A percentile compares a stretch with the other conserved stretches of the same genome.
phyloP scores from a whole-genome alignment of 2,329 filamentous ascomycete genomes.

The Botrytis deweyae region DNA sequence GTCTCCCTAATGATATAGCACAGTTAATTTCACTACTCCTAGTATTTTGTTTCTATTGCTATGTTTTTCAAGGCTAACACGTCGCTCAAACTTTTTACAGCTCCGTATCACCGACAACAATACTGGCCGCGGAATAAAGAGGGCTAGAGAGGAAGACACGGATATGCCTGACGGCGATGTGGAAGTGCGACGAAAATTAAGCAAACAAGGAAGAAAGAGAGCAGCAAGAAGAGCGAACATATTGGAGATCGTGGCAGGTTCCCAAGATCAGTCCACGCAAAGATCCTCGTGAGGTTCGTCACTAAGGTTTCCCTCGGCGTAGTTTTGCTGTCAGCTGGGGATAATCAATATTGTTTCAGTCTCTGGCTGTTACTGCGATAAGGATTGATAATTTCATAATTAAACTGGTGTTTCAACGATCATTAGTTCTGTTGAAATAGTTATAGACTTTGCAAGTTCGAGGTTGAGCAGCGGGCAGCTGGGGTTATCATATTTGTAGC shows the following conservation, averaged over 20 bases:
- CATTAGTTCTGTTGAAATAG: no score
- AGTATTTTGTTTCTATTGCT: fast-evolving
- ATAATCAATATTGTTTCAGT: background rate
- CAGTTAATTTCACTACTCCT: background rate
- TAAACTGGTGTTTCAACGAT: fast-evolving
- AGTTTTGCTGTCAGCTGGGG: background rate
- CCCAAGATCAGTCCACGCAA: fast-evolving
- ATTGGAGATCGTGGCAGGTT: fast-evolving
- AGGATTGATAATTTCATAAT: background rate
- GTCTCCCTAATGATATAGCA: background rate
- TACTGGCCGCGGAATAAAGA: background rate
- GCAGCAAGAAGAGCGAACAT: background rate
- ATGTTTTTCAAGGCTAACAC: background rate
- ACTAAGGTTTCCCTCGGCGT: background rate
- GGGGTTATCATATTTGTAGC: background rate
- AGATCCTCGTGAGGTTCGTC: background rate
- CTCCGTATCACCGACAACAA: background rate
- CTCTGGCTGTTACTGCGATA: background rate
- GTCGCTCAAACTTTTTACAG: background rate
- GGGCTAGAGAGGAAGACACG: background rate
- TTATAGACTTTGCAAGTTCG: background rate
- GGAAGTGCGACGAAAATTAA: background rate
- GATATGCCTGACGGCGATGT: background rate
- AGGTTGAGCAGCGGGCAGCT: background rate
- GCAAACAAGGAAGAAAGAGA: background rate